Base-by-base conservation (phyloP, 805 yeast species). In the Ogataea methanolica region DNA sequence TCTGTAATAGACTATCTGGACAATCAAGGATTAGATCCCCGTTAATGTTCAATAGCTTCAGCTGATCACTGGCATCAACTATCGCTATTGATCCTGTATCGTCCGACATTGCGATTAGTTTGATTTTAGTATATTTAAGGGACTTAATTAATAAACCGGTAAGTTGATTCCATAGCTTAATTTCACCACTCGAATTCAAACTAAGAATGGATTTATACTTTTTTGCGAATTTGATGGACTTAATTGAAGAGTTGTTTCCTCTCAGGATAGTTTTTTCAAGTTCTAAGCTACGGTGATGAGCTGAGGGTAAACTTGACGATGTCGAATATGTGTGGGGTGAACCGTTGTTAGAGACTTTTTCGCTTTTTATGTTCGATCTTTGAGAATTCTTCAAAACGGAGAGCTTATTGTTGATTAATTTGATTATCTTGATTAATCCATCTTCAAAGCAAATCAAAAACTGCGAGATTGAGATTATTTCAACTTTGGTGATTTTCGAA, bases 141-240 rank as follows among this genome's bases (percentile, higher is more conserved):
- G 61, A 59, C 47, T 87, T 64, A 3, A 85, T 74, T 39, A 75
- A 72, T 44, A 73, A 73, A 44, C 70, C 71, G 31, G 82, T 60
- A 2, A 80, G 72, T 36, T 80, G 54, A 56, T 88, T 88, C 92
- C 96, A 88, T 4, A 82, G 52, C 17, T 73, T 72, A 2, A 81
- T 77, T 2, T 62, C 61, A 0, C 95, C 92, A 8, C 61, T 67
- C 0, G 46, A 55, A 58, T 85, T 89, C 22, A 79, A 61, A 50
- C 84, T 76, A 12, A 83, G 50, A 9, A 84, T 68, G 3, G 75
- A 61, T 45, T 83, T 80, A 58, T 72, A 83, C 38, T 79, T 75
- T 7, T 73, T 66, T 23, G 83, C 75, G 33, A 73, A 70, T 36
- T 68, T 66, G 23, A 88, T 58, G n/a, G 71, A 69, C 15, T 57